Evolutionary conservation across 192 early-diverging fungal genomes (phyloP).

Genomic region (Coemansia sp.): DNA sequence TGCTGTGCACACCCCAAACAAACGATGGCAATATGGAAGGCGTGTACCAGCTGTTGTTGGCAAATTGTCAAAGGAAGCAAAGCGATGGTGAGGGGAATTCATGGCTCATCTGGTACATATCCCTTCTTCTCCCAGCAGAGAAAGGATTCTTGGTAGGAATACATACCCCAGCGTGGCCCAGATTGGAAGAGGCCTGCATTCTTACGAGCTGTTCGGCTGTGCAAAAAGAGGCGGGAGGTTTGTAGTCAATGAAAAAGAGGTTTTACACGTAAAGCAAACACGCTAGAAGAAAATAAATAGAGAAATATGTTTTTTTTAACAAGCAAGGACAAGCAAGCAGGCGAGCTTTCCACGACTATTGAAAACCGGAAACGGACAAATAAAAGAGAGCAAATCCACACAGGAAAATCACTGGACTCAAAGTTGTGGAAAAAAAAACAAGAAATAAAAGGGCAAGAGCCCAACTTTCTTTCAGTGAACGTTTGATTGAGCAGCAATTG

Average conservation of each 20-base stretch:
- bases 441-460: too few relatives aligned
- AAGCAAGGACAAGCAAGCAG: neutral
- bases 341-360: neutral
- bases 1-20: neutral
- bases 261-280: neutral
- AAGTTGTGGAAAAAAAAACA: neutral
- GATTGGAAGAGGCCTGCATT: conserved; percentile 10
- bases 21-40: neutral
- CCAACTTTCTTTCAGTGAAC: too few relatives aligned
- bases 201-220: neutral
- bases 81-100: neutral
- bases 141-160: neutral
- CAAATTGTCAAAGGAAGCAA: too few relatives aligned
- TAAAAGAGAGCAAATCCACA: neutral
- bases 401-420: neutral
- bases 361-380: neutral
- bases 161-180: conserved; percentile 10
- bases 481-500: too few relatives aligned
- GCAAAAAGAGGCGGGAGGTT: too few relatives aligned
- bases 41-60: neutral
- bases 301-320: neutral
- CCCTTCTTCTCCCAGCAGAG: neutral
- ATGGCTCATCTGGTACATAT: neutral
- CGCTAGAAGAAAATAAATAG: neutral
- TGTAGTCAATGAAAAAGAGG: too few relatives aligned